These are phyloP conservation scores for Hypoxylon sp. DNA, from an alignment of 2,329 filamentous ascomycete species.

Conservation along the genomic window DNA sequence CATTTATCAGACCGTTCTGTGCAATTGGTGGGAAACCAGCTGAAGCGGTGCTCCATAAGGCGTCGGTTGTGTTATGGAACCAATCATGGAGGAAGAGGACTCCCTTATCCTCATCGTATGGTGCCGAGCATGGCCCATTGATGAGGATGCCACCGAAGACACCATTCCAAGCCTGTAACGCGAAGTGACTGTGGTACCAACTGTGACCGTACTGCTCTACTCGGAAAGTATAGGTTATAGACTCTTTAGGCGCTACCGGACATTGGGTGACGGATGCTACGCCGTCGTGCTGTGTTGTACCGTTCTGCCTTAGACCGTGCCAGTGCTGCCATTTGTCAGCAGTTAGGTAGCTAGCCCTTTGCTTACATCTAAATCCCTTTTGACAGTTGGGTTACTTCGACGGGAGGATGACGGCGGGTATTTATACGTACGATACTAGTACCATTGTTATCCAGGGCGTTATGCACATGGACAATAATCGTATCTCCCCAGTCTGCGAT, in stretches of 20 bases:
- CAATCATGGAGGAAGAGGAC: constrained; percentile 72
- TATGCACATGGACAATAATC: constrained; percentile 67
- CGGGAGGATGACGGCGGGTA: background rate
- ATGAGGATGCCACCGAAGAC: constrained; percentile 70
- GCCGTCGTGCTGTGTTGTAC: constrained; percentile 69
- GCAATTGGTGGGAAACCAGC: constrained; percentile 55
- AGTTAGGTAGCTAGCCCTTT: background rate
- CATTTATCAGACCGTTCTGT: constrained; percentile 60
- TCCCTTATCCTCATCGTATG: constrained; percentile 75
- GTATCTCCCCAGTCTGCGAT: constrained; percentile 63
- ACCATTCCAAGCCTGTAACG: constrained; percentile 55
- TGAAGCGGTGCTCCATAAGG: constrained; percentile 53
- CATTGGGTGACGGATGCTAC: constrained; percentile 66
- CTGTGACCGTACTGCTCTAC: constrained; percentile 62
- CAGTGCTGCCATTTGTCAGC: constrained; percentile 60
- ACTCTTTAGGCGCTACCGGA: constrained; percentile 65
- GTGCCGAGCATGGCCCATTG: constrained; percentile 69
- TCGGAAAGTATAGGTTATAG: constrained; percentile 67
- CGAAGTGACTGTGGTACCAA: constrained; percentile 75
- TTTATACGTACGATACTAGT: constrained; percentile 62
- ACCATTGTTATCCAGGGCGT: constrained; percentile 67
- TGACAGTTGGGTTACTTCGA: background rate
- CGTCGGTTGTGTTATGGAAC: constrained; percentile 63
- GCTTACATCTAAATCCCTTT: background rate
- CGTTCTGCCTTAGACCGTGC: constrained; percentile 72